Evolutionary conservation across 73 alveolate species (phyloP).

Genomic region (Symbiodinium pilosum): DNA sequence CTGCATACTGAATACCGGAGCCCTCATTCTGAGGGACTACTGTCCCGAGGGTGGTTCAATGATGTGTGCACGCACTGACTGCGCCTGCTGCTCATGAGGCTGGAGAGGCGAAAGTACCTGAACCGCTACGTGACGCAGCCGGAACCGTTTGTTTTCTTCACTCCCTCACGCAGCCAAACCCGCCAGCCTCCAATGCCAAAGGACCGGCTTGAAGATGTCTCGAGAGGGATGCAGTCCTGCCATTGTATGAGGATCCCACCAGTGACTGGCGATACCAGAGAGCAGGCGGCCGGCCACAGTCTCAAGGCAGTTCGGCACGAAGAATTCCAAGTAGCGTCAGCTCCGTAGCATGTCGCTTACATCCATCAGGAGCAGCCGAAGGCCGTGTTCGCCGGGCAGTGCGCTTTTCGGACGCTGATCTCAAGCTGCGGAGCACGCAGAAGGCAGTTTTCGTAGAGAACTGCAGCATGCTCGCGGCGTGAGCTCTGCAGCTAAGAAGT

Average conservation of each 20-base stretch:
- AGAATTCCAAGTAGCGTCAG: neutral
- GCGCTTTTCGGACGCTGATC: neutral
- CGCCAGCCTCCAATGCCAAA: conserved; percentile 71
- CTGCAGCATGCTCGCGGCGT: neutral
- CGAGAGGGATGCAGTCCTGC: too few species aligned
- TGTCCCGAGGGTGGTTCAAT: too few species aligned
- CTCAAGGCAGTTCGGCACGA: neutral
- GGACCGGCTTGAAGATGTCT: neutral
- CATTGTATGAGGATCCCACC: neutral
- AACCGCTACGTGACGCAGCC: conserved; percentile 85
- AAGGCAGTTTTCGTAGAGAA: neutral
- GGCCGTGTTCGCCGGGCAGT: neutral
- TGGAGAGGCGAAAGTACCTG: conserved; percentile 77
- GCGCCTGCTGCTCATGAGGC: neutral
- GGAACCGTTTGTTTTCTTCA: conserved; percentile 71
- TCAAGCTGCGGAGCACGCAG: conserved; percentile 1
- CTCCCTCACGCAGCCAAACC: conserved; percentile 62
- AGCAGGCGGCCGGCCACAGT: neutral
- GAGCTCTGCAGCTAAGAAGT: too few species aligned
- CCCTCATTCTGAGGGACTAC: too few species aligned
- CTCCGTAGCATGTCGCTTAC: neutral
- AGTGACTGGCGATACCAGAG: conserved; percentile 23
- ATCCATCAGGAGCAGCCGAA: neutral
- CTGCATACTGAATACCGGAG: neutral
- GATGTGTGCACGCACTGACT: too few species aligned